These are phyloP conservation scores for Diaporthe longicolla DNA, from an alignment of 2,329 filamentous ascomycete species.

Conservation along the genomic window DNA sequence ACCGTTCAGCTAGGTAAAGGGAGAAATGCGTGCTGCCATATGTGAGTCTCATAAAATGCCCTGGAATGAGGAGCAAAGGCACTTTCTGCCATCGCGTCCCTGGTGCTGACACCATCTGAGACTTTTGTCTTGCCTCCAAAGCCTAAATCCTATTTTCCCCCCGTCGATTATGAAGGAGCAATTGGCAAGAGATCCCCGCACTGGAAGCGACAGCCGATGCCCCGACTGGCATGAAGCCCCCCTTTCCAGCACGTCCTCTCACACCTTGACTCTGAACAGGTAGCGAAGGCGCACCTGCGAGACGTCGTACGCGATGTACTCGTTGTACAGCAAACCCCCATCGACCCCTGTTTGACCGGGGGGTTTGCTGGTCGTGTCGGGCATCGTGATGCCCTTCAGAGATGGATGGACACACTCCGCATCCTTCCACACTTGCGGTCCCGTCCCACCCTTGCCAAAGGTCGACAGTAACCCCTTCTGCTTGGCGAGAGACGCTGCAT, in stretches of 20 bases:
- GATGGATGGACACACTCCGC: slow-evolving; percentile 74
- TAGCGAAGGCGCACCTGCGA: slow-evolving; percentile 80
- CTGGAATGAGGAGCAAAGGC: not conserved
- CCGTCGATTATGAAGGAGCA: not conserved
- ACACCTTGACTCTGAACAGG: slow-evolving; percentile 74
- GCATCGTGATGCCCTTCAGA: slow-evolving; percentile 79
- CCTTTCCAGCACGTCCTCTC: not conserved
- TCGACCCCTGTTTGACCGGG: slow-evolving; percentile 64
- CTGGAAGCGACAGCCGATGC: not conserved
- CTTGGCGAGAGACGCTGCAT: slow-evolving; percentile 75
- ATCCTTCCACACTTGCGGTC: slow-evolving; percentile 82
- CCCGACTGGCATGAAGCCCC: not conserved
- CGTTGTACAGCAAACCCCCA: slow-evolving; percentile 74
- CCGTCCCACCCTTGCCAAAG: slow-evolving; percentile 75
- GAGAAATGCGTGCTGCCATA: slow-evolving; percentile 9
- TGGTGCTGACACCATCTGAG: not conserved
- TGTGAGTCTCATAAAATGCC: not conserved
- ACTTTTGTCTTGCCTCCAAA: slow-evolving; percentile 13
- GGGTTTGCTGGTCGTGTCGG: slow-evolving; percentile 58
- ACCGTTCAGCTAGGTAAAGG: slow-evolving; percentile 1
- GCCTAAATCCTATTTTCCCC: not conserved
- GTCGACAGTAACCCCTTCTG: slow-evolving; percentile 74
- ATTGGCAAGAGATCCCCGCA: not conserved
- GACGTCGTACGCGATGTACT: slow-evolving; percentile 80
- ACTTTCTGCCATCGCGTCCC: not conserved